A percentile compares a stretch with the other conserved stretches of the same genome.
These are phyloP conservation scores for Puccinia triticina DNA, from an alignment of 1,284 basidiomycete genomes.

Conservation along the genomic window DNA sequence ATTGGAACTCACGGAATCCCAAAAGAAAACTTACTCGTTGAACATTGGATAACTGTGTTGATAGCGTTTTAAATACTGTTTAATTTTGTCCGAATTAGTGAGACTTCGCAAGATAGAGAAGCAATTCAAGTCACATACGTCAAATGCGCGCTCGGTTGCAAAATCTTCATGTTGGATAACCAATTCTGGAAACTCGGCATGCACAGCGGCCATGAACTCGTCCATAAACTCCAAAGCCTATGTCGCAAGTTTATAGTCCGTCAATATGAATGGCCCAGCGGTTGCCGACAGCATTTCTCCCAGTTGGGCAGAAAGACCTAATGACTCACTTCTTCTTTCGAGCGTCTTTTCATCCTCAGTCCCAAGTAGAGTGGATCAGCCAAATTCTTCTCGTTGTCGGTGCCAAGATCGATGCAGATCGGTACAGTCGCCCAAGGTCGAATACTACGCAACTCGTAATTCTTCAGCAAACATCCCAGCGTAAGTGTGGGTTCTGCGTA, in stretches of 20 bases:
- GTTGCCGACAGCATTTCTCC: neutral
- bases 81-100: neutral
- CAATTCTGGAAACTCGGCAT: constrained; percentile 71
- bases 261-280: neutral
- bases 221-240: constrained; percentile 76
- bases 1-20: neutral
- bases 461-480: neutral
- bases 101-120: neutral
- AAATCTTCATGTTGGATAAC: constrained; percentile 64
- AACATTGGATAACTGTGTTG: constrained; percentile 76
- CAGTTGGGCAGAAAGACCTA: neutral
- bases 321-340: constrained; percentile 67
- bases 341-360: constrained; percentile 71
- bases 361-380: constrained; percentile 90
- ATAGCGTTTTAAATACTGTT: constrained; percentile 73
- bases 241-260: constrained; percentile 4
- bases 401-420: constrained; percentile 82
- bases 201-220: constrained; percentile 85
- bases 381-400: constrained; percentile 78
- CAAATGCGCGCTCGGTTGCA: constrained; percentile 59
- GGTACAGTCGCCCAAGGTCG: constrained; percentile 82
- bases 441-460: constrained; percentile 66
- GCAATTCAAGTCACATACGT: constrained; percentile 28
- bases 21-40: constrained; percentile 68
- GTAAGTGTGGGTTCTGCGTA: neutral